Percentiles rank a stretch among this genome's conserved stretches.
Conservation (phyloP, 495 filamentous ascomycete species). For the Podospora anserina region DNA sequence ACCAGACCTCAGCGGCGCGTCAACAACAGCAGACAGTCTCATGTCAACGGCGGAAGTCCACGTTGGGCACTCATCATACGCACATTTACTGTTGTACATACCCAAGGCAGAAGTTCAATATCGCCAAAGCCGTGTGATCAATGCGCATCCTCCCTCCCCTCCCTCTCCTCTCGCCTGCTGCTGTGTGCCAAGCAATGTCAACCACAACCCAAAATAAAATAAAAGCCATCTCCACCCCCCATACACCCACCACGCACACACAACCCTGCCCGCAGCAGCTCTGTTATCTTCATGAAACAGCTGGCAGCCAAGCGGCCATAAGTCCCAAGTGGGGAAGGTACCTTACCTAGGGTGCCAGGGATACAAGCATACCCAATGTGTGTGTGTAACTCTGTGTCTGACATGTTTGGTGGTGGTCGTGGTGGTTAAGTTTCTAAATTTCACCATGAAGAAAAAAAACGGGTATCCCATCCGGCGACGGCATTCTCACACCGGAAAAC, state of each 20-base stretch:
- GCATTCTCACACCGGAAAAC: background rate
- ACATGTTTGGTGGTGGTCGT: background rate
- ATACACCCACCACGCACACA: background rate
- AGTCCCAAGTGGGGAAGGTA: constrained; percentile 4
- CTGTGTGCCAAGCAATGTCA: background rate
- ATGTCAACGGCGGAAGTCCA: background rate
- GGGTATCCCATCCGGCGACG: background rate
- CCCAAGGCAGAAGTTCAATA: background rate
- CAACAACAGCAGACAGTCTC: background rate
- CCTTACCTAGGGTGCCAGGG: no score
- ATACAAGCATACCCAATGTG: no score
- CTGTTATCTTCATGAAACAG: constrained; percentile 2
- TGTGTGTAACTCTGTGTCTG: no score
- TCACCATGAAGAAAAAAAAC: background rate
- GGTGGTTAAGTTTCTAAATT: background rate
- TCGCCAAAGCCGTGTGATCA: background rate
- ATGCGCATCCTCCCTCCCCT: background rate
- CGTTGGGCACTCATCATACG: no score
- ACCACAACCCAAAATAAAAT: background rate
- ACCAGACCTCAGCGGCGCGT: background rate
- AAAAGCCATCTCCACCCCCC: constrained; percentile 1
- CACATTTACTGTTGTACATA: no score
- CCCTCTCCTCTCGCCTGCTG: no score
- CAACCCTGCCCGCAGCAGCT: background rate
- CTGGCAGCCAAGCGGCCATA: constrained; percentile 1